A percentile compares a stretch with the other conserved stretches of the same genome.
phyloP scores from a whole-genome alignment of 768 basidiomycete species.

The Boletus subcaerulescens region DNA sequence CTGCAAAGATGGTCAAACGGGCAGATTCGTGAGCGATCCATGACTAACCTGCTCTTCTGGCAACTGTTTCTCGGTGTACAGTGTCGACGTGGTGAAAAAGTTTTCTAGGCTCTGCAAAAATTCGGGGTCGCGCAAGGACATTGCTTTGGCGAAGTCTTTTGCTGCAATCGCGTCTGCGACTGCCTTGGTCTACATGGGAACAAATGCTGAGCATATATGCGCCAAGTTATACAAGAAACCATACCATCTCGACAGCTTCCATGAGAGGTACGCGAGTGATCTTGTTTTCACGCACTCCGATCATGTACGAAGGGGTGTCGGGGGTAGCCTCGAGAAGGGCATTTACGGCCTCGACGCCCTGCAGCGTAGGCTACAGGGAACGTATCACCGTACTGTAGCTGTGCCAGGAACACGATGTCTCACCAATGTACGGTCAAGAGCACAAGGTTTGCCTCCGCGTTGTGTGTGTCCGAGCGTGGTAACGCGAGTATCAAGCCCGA shows the following conservation, averaged over 20 bases:
- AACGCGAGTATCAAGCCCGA: constrained; percentile 93
- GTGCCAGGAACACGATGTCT: constrained; percentile 17
- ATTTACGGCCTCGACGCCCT: constrained; percentile 92
- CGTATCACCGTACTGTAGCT: constrained; percentile 1
- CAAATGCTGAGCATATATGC: constrained; percentile 5
- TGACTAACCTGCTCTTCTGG: constrained; percentile 45
- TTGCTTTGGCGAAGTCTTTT: constrained; percentile 83
- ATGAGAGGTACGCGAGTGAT: constrained; percentile 88
- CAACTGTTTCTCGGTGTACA: constrained; percentile 53
- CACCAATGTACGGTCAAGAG: constrained; percentile 89
- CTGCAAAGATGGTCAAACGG: constrained; percentile 36
- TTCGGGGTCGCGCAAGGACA: constrained; percentile 88
- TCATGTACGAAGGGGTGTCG: constrained; percentile 94
- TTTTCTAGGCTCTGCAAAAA: constrained; percentile 83
- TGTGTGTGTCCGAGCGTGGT: constrained; percentile 98
- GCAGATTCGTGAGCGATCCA: not conserved
- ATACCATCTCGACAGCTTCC: constrained; percentile 88
- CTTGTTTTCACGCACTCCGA: constrained; percentile 94
- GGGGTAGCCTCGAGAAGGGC: constrained; percentile 84
- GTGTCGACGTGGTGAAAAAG: constrained; percentile 70
- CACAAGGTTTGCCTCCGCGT: constrained; percentile 91
- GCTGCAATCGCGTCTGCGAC: constrained; percentile 79
- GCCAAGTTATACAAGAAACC: not conserved
- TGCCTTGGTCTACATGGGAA: constrained; percentile 64
- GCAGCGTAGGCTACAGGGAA: constrained; percentile 80